Percentiles rank a stretch among this genome's conserved stretches.
Evolutionary conservation across 2,329 filamentous ascomycete genomes (phyloP).

Genomic region (Ascochyta rabiei): DNA sequence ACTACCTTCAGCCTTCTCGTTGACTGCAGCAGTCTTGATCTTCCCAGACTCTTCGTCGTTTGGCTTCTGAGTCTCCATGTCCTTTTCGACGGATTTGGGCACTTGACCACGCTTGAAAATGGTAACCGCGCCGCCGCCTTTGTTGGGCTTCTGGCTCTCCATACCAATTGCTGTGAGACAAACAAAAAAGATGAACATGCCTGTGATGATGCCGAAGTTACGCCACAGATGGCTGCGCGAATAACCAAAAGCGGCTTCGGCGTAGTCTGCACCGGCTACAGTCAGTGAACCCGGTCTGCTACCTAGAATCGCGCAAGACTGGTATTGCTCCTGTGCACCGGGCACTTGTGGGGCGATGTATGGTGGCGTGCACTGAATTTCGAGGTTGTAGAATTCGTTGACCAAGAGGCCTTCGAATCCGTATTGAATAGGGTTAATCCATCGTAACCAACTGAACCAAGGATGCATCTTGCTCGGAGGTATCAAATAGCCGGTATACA

Average conservation of each 20-base stretch:
- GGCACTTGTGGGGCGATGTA: conserved; percentile 63
- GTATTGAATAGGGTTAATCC: conserved; percentile 67
- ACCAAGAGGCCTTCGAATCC: conserved; percentile 71
- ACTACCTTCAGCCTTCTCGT: conserved; percentile 32
- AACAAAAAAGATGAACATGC: conserved; percentile 58
- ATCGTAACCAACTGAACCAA: conserved; percentile 50
- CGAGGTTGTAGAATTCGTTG: conserved; percentile 70
- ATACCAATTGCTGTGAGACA: conserved; percentile 53
- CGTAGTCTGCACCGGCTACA: conserved; percentile 63
- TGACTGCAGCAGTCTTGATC: conserved; percentile 34
- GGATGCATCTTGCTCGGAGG: conserved; percentile 49
- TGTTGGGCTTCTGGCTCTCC: conserved; percentile 62
- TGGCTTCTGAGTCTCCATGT: conserved; percentile 59
- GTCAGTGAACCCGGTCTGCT: conserved; percentile 58
- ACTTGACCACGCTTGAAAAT: conserved; percentile 69
- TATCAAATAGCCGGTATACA: conserved; percentile 50
- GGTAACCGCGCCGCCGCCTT: conserved; percentile 64
- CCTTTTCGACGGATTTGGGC: conserved; percentile 62
- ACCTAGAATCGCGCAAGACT: conserved; percentile 66
- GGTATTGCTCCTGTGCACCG: conserved; percentile 55
- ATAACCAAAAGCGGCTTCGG: conserved; percentile 62
- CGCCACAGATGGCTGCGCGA: conserved; percentile 66
- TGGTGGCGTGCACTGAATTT: conserved; percentile 61
- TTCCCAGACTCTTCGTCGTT: conserved; percentile 60
- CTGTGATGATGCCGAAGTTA: conserved; percentile 60